Evolutionary conservation across 225 moss, liverwort and hornwort genomes (phyloP).

Genomic region (Antitrichia curtipendula): DNA sequence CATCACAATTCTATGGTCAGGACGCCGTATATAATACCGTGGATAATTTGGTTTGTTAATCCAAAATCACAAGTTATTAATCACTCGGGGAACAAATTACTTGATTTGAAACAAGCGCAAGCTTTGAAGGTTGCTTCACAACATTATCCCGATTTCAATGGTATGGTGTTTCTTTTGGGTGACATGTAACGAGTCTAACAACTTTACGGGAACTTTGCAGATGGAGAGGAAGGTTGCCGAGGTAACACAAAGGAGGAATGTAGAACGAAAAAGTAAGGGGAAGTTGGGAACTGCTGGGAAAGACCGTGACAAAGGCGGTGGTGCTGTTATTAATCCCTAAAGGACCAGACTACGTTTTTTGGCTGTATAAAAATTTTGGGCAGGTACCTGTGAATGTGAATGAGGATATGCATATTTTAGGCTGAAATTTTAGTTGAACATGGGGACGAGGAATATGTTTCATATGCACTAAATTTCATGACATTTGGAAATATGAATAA

Average conservation of each 20-base stretch:
- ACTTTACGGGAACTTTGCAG: conserved; percentile 3
- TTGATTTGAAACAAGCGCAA: background rate
- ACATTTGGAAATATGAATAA: no score
- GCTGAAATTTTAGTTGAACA: no score
- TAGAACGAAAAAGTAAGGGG: conserved; percentile 44
- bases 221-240: conserved; percentile 54
- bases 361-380: no score
- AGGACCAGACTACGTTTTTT: no score
- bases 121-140: background rate
- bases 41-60: background rate
- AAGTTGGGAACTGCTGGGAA: conserved; percentile 37
- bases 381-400: no score
- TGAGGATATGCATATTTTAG: no score
- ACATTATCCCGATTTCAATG: background rate
- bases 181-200: background rate
- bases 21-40: background rate
- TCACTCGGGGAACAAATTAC: background rate
- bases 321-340: no score
- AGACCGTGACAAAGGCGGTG: conserved; percentile 85
- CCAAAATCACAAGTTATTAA: background rate
- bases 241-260: conserved; percentile 29
- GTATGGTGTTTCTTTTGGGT: background rate
- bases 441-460: no score
- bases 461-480: no score
- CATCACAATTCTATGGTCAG: background rate